Conservation (phyloP, 2,329 filamentous ascomycete genomes). For the Cytospora piceae region DNA sequence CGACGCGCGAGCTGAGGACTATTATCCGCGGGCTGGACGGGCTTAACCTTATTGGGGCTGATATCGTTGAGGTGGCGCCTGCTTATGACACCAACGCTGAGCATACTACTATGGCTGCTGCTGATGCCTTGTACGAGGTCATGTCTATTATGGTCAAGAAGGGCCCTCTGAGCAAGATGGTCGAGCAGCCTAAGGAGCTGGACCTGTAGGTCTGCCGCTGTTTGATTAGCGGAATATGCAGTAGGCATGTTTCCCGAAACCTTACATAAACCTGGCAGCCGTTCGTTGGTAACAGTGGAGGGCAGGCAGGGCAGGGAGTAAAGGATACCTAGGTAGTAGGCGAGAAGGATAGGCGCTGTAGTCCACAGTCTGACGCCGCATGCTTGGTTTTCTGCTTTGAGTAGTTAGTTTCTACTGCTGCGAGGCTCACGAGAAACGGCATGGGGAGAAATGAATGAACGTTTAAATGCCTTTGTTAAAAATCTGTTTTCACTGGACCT, state of each 20-base stretch:
- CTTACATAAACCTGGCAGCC: not conserved
- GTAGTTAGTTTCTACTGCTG: too few relatives aligned
- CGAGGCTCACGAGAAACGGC: too few relatives aligned
- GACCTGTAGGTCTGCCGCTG: conserved; percentile 25
- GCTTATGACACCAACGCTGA: conserved; percentile 76
- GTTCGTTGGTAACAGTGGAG: not conserved
- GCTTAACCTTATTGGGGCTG: conserved; percentile 70
- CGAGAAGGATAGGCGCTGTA: not conserved
- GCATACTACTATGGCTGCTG: conserved; percentile 73
- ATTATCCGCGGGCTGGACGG: conserved; percentile 71
- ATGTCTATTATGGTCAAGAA: conserved; percentile 84
- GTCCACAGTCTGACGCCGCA: too few relatives aligned
- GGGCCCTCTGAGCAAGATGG: conserved; percentile 52
- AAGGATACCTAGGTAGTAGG: not conserved
- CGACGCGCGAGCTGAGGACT: conserved; percentile 71
- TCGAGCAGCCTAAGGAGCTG: conserved; percentile 26
- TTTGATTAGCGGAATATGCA: too few relatives aligned
- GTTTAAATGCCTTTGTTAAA: too few relatives aligned
- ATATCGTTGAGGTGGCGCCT: conserved; percentile 75
- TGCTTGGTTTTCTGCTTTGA: too few relatives aligned
- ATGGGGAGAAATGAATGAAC: too few relatives aligned
- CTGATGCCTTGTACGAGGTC: conserved; percentile 73
- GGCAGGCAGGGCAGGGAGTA: not conserved
- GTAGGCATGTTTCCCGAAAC: too few relatives aligned
- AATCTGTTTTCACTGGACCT: too few relatives aligned